phyloP scores from a whole-genome alignment of 768 basidiomycete genomes.

The Pilatotrama ljubarskyi region DNA sequence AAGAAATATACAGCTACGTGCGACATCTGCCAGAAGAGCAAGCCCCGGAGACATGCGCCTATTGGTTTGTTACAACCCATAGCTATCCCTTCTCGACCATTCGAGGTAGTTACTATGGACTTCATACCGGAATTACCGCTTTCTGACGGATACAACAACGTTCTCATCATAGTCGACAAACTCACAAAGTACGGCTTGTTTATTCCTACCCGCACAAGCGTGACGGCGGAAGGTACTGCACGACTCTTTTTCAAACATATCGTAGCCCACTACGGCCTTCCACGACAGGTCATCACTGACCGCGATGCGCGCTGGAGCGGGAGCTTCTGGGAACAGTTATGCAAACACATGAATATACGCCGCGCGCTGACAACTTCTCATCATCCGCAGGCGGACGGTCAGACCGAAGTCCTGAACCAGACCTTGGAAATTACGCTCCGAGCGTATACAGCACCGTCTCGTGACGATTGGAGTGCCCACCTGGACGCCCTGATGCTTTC shows the following conservation, averaged over 20 bases:
- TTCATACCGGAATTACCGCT: slow-evolving; percentile 1
- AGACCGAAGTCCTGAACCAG: slow-evolving; percentile 38
- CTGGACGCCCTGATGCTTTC: slow-evolving; percentile 30
- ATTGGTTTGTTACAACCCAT: slow-evolving; percentile 1
- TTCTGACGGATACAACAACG: slow-evolving; percentile 8
- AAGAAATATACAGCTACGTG: slow-evolving; percentile 1
- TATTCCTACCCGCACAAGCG: neutral
- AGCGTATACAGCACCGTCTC: slow-evolving; percentile 29
- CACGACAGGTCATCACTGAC: slow-evolving; percentile 10
- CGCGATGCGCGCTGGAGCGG: slow-evolving; percentile 3
- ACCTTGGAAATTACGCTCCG: slow-evolving; percentile 33
- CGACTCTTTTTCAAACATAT: slow-evolving; percentile 9
- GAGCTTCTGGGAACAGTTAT: slow-evolving; percentile 9
- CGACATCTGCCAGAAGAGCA: slow-evolving; percentile 10
- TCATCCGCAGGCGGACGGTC: slow-evolving; percentile 34
- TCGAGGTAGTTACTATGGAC: slow-evolving; percentile 10
- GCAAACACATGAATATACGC: neutral
- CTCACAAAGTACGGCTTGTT: slow-evolving; percentile 17
- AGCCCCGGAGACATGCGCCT: slow-evolving; percentile 6
- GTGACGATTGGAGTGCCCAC: slow-evolving; percentile 30
- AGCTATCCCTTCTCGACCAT: slow-evolving; percentile 3
- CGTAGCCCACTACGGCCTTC: slow-evolving; percentile 8
- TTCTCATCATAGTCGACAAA: slow-evolving; percentile 13
- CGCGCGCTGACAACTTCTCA: slow-evolving; percentile 9
- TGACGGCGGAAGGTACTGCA: slow-evolving; percentile 1